phyloP scores from a whole-genome alignment of 1,139 yeast species.

The Hanseniaspora sp. region DNA sequence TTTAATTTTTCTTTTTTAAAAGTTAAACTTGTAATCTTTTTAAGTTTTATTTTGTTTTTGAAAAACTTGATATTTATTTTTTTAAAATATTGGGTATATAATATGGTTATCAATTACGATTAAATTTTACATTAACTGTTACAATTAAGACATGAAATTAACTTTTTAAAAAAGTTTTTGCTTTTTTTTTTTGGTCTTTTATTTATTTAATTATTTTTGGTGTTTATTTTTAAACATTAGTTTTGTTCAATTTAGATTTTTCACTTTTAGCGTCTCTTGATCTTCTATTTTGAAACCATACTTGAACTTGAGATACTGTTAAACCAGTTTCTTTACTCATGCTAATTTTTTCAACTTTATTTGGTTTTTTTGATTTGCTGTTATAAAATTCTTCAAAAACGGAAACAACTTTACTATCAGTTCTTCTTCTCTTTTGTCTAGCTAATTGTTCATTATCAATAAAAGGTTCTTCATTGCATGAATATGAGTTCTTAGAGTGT shows the following conservation, averaged over 20 bases:
- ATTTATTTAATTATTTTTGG: too few species aligned
- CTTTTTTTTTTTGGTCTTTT: too few species aligned
- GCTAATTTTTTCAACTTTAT: slow-evolving; percentile 57
- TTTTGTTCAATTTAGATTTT: slow-evolving; percentile 1
- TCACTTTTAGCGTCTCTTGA: slow-evolving; percentile 55
- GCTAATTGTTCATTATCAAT: slow-evolving; percentile 86
- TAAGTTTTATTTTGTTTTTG: background rate
- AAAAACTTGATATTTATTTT: too few species aligned
- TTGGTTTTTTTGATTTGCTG: slow-evolving; percentile 61
- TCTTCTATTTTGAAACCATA: slow-evolving; percentile 95
- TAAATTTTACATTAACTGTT: background rate
- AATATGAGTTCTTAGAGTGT: slow-evolving; percentile 80
- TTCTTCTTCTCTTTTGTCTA: slow-evolving; percentile 87
- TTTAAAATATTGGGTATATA: background rate
- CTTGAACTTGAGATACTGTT: slow-evolving; percentile 96
- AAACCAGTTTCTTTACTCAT: slow-evolving; percentile 71
- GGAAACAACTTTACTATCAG: slow-evolving; percentile 74
- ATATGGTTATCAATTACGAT: background rate
- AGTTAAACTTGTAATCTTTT: too few species aligned
- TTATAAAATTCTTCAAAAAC: slow-evolving; percentile 71
- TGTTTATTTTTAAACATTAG: too few species aligned
- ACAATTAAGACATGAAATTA: background rate
- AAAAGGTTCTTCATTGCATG: slow-evolving; percentile 60
- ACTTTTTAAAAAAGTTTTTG: too few species aligned
- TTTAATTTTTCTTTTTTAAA: too few species aligned